Evolutionary conservation across 305 asterid genomes (phyloP), one percentile per base, ranked within the genome.

Genomic region (Fraxinus greggii): DNA sequence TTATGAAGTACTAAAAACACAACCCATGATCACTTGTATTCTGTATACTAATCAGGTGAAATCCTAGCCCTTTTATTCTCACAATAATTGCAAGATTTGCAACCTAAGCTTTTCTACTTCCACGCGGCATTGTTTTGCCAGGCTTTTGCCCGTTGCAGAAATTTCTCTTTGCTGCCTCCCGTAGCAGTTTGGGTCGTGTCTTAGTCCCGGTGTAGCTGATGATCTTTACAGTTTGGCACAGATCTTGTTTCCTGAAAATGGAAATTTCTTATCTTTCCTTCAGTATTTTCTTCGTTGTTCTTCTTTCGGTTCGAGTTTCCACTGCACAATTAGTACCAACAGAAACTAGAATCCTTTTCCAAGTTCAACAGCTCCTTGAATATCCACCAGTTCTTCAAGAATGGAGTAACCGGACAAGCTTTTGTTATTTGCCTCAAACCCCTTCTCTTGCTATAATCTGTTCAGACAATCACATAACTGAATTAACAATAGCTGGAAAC

Each of bases 331-430:
- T 94, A 63, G 80, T 81, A 6, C 84, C 91, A 38, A 61, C 92
- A 45, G 98, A 97, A 78, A 84, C 56, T 83, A 91, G 98, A 84
- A 90, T 89, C 56, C 91, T 97, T 6, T 86, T 91, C 59, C 93
- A 88, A 87, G 75, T 92, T 63, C 97, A 92, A 82, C 89, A 86
- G 79, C 40, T 91, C 86, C 99, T 97, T 23, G 98, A 97, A 83
- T 91, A 79, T 77, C 98, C 99, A 8, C 92, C 86, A 42, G 86
- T 85, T 63, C 96, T 97, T 75, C 89, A 89, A 80, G 28, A 88
- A 48, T 97, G 98, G 97, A 91, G 88, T 79, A 92, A 90, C 8
- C 93, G 98, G 98, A 97, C 98, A 10, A 87, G 86, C 85, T 97
- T 97, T 72, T 97, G 99, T 75, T 88, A 67, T 40, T 88, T 91